Evolutionary conservation across 2,329 filamentous ascomycete genomes (phyloP), one percentile per base, ranked within the genome.

Genomic region (Pseudocercospora fuligena): DNA sequence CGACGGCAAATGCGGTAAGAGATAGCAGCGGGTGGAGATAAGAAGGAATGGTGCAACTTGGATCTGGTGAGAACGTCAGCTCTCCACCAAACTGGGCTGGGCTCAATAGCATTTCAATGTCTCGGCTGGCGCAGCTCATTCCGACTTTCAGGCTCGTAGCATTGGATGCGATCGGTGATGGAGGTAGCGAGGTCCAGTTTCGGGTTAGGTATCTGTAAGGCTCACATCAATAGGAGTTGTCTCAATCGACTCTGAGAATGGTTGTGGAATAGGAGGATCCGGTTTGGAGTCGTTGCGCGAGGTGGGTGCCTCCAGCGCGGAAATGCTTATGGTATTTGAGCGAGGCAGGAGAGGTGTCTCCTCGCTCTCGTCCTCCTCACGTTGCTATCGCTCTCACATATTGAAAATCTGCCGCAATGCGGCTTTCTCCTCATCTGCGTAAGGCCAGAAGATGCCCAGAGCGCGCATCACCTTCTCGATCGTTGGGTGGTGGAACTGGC

Each of bases 381-480:
- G 16, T 19, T 2, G 14, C 47, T 51, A 51, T 25, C 47, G 47
- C 47, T 23, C 47, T 43, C 40, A 43, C 40, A n/a, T 5, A 25
- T 21, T 21, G 47, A 12, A 51, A 1, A 14, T 14, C 21, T 27
- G 19, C 47, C 47, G 19, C 11, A 51, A 16, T 3, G 19, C 21
- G 14, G 47, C 47, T 16, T 51, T 51, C 47, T 51, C 47, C 5
- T 12, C 21, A 4, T 14, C 47, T 27, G 6, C 9, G 9, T 51
- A 27, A 7, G 57, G 63, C 57, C 63, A 65, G 47, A 46, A 65
- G 21, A 61, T 49, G 9, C 63, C 63, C 21, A 56, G 58, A 31
- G 29, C 21, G 12, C 19, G 29, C 63, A 65, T 65, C 46, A 65
- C 63, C 23, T 16, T 36, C 36, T 56, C 33, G 14, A 51, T 25